Evolutionary conservation across 352 stramenopile species (phyloP).

Genomic region (Thalassiosira hispida): DNA sequence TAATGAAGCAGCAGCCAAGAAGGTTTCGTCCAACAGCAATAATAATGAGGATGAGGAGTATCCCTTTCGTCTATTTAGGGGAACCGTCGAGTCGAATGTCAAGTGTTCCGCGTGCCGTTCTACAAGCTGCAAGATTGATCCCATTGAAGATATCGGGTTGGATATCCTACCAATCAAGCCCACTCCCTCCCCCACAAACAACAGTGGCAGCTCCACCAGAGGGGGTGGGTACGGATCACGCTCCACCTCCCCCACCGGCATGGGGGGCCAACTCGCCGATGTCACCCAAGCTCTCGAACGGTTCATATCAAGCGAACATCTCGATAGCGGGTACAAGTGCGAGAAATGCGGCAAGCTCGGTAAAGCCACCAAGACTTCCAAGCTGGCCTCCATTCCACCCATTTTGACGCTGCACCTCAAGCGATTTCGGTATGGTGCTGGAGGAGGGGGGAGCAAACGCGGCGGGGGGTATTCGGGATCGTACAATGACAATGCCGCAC

Average conservation of each 20-base stretch:
- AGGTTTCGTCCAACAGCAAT: neutral
- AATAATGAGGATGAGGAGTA: constrained; percentile 65
- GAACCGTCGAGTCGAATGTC: constrained; percentile 80
- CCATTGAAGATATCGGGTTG: constrained; percentile 85
- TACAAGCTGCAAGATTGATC: constrained; percentile 74
- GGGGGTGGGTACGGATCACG: constrained; percentile 21
- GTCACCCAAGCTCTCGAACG: constrained; percentile 70
- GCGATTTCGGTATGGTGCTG: constrained; percentile 76
- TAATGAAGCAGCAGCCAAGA: neutral
- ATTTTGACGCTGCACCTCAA: constrained; percentile 84
- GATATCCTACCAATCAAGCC: constrained; percentile 60
- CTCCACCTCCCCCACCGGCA: constrained; percentile 40
- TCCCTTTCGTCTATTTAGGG: constrained; percentile 82
- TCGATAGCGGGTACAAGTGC: constrained; percentile 82
- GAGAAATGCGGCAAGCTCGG: constrained; percentile 80
- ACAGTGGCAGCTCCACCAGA: neutral
- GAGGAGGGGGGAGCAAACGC: neutral
- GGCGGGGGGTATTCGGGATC: neutral
- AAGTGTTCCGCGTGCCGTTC: constrained; percentile 69
- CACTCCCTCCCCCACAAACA: neutral
- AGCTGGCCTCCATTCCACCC: constrained; percentile 77
- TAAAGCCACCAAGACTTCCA: constrained; percentile 77
- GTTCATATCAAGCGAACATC: constrained; percentile 70
- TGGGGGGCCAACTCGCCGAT: constrained; percentile 42
- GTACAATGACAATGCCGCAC: neutral